These are phyloP conservation scores for Arabidopsis suecica DNA, from an alignment of 345 rosid species.

Conservation along the genomic window DNA sequence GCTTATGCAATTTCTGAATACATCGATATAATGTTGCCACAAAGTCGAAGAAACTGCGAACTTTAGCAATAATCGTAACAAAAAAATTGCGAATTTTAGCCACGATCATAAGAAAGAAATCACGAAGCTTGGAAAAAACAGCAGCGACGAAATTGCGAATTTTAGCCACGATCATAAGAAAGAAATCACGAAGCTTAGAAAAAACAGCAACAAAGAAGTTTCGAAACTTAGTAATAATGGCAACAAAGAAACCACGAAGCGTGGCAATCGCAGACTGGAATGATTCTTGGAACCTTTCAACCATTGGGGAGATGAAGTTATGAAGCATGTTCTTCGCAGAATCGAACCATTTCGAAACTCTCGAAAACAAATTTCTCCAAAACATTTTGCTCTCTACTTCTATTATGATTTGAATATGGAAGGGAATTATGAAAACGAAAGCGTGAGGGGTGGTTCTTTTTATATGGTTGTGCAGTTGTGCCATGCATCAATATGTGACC, in stretches of 20 bases:
- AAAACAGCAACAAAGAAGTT: not conserved
- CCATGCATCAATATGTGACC: conserved; percentile 28
- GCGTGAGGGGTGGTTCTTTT: conserved; percentile 4
- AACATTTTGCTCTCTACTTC: conserved; percentile 6
- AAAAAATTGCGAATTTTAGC: not conserved
- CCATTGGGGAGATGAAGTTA: not conserved
- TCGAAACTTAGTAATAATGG: not conserved
- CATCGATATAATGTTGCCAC: not conserved
- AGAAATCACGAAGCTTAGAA: not conserved
- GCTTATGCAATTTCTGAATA: not conserved
- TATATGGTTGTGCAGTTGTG: not conserved
- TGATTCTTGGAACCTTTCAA: not conserved
- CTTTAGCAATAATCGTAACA: not conserved
- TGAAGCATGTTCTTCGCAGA: not conserved
- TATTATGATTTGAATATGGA: not conserved
- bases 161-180: not conserved
- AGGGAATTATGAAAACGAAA: not conserved
- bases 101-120: too few species aligned
- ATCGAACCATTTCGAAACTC: conserved; percentile 27
- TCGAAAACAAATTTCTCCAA: conserved; percentile 16
- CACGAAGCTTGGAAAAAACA: too few species aligned
- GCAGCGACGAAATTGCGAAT: not conserved
- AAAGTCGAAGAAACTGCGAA: not conserved
- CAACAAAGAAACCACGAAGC: not conserved
- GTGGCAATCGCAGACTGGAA: not conserved